phyloP scores from a whole-genome alignment of 768 basidiomycete species.

The Trichaptum fuscoviolaceum region DNA sequence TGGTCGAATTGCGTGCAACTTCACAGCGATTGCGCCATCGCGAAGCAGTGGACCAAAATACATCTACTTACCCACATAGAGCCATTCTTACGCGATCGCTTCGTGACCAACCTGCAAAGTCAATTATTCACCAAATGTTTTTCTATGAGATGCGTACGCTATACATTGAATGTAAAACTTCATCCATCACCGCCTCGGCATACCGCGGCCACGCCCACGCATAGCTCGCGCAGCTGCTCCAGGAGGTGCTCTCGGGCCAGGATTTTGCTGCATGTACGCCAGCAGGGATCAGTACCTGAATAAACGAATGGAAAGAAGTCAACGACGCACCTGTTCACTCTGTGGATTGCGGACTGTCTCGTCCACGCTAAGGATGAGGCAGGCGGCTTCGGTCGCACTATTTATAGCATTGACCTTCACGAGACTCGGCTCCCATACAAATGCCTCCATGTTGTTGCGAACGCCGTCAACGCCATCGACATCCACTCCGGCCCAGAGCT shows the following conservation, averaged over 20 bases:
- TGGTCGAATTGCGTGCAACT: not conserved
- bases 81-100: not conserved
- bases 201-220: slow-evolving; percentile 82
- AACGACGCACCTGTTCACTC: slow-evolving; percentile 72
- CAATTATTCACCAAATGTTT: not conserved
- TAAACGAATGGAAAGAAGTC: slow-evolving; percentile 1
- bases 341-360: slow-evolving; percentile 97
- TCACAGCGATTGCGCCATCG: not conserved
- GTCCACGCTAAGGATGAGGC: slow-evolving; percentile 91
- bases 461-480: slow-evolving; percentile 87
- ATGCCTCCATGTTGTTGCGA: slow-evolving; percentile 93
- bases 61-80: not conserved
- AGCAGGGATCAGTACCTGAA: slow-evolving; percentile 15
- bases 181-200: slow-evolving; percentile 53
- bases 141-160: slow-evolving; percentile 1
- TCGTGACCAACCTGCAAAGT: not conserved
- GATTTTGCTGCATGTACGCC: slow-evolving; percentile 45
- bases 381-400: slow-evolving; percentile 95
- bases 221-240: slow-evolving; percentile 84
- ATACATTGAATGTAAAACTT: slow-evolving; percentile 10
- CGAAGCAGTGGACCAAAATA: not conserved
- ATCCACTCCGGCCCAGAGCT: slow-evolving; percentile 91
- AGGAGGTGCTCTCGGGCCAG: slow-evolving; percentile 89
- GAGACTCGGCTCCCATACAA: slow-evolving; percentile 97
- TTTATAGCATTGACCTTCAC: slow-evolving; percentile 94